Evolutionary conservation across 139 green algal species (phyloP).

Genomic region (Chloropicon primus): DNA sequence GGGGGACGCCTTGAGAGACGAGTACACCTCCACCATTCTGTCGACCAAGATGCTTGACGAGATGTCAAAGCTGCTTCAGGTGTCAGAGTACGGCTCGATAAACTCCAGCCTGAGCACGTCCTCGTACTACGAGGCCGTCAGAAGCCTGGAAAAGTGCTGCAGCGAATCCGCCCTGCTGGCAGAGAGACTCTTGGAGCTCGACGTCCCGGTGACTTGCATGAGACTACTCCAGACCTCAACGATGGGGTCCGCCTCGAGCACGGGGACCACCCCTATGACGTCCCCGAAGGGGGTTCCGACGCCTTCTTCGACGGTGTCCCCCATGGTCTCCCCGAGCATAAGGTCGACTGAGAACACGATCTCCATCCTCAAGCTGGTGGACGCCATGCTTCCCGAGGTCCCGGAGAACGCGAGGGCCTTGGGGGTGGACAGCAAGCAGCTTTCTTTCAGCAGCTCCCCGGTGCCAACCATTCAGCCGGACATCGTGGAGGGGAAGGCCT

Average conservation of each 20-base stretch:
- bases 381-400: not conserved
- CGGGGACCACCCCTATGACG: not conserved
- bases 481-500: not conserved
- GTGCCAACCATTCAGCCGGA: too few species aligned
- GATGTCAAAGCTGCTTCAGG: conserved; percentile 9
- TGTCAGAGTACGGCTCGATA: conserved; percentile 40
- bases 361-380: not conserved
- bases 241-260: not conserved
- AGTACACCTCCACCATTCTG: not conserved
- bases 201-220: not conserved
- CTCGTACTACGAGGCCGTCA: conserved; percentile 71
- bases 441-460: not conserved
- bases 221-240: not conserved
- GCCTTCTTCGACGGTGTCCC: not conserved
- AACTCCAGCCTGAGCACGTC: conserved; percentile 42
- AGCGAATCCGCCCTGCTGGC: conserved; percentile 36
- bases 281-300: too few species aligned
- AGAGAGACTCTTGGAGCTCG: conserved; percentile 40
- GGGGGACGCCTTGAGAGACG: not conserved
- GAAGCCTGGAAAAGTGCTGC: conserved; percentile 55
- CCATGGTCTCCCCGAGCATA: not conserved
- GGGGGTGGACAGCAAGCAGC: not conserved
- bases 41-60: not conserved
- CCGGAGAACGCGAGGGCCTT: not conserved
- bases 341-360: not conserved